A percentile compares a stretch with the other conserved stretches of the same genome.
phyloP scores from a whole-genome alignment of 2,329 filamentous ascomycete genomes.

The Xylariaceae sp. region DNA sequence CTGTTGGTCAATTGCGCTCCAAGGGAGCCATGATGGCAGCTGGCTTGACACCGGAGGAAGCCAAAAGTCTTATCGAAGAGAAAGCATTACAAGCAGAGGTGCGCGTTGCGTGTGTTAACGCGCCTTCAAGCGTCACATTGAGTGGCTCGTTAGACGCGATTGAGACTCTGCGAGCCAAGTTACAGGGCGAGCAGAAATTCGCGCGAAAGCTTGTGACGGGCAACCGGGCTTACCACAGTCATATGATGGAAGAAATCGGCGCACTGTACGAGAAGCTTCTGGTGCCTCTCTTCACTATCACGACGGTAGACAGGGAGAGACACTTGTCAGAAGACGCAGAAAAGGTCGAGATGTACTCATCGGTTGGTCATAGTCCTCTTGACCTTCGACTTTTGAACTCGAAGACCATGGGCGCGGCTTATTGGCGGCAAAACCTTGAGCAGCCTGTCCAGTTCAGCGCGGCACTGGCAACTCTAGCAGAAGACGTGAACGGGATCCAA shows the following conservation, averaged over 20 bases:
- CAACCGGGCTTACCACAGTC: slow-evolving; percentile 11
- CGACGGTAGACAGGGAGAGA: too few relatives aligned
- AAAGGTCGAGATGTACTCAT: slow-evolving; percentile 10
- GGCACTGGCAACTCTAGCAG: background rate
- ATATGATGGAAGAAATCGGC: slow-evolving; percentile 13
- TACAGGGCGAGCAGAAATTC: background rate
- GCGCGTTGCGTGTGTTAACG: slow-evolving; percentile 6
- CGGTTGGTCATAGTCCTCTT: slow-evolving; percentile 3
- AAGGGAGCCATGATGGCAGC: slow-evolving; percentile 14
- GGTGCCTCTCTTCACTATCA: background rate
- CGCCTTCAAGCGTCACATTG: slow-evolving; percentile 1
- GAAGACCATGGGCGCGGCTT: background rate
- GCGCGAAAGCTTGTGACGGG: slow-evolving; percentile 3
- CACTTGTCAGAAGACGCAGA: background rate
- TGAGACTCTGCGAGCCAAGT: background rate
- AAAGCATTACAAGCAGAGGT: background rate
- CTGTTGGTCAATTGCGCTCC: background rate
- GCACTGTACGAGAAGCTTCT: slow-evolving; percentile 11
- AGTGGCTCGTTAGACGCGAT: background rate
- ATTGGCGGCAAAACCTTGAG: slow-evolving; percentile 15
- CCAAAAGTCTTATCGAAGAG: background rate
- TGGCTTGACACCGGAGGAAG: slow-evolving; percentile 2
- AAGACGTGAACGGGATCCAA: background rate
- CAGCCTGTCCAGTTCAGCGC: slow-evolving; percentile 6
- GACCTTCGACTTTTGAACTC: background rate